phyloP scores from a whole-genome alignment of 1,284 basidiomycete genomes.

The Apiotrichum mycotoxinovorans region DNA sequence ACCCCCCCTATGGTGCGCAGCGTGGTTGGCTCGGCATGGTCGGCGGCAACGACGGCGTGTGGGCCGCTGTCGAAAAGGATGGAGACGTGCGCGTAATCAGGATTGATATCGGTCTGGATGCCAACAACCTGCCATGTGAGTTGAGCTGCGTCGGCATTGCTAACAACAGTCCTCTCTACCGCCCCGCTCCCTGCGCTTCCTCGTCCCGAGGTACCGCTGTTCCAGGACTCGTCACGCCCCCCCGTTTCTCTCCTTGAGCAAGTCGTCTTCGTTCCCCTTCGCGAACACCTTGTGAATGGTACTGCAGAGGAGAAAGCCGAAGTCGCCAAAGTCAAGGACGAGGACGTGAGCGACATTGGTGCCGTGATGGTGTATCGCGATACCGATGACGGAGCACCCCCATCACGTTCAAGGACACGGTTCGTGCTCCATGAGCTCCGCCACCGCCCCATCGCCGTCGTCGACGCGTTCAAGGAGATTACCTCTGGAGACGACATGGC shows the following conservation, averaged over 20 bases:
- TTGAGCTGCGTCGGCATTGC: neutral
- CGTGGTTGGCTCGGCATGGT: slow-evolving; percentile 40
- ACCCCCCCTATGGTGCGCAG: slow-evolving; percentile 10
- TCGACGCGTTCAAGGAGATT: slow-evolving; percentile 20
- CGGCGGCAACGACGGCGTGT: slow-evolving; percentile 31
- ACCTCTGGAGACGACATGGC: slow-evolving; percentile 6
- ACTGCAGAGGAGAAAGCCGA: slow-evolving; percentile 2
- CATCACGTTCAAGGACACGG: slow-evolving; percentile 11
- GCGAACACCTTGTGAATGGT: slow-evolving; percentile 6
- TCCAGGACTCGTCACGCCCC: neutral
- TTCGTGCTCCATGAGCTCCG: slow-evolving; percentile 19
- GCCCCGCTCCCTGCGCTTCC: slow-evolving; percentile 36
- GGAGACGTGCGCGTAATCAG: slow-evolving; percentile 27
- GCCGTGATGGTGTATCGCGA: slow-evolving; percentile 16
- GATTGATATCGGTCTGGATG: slow-evolving; percentile 34
- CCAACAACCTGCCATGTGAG: slow-evolving; percentile 30
- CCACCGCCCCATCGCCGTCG: slow-evolving; percentile 10
- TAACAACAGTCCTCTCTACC: slow-evolving; percentile 23
- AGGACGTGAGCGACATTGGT: slow-evolving; percentile 9
- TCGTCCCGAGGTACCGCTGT: slow-evolving; percentile 4
- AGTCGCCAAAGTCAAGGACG: neutral
- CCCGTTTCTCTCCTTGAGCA: slow-evolving; percentile 12
- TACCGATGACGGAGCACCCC: slow-evolving; percentile 6
- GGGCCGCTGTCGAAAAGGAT: slow-evolving; percentile 34
- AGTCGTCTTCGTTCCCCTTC: slow-evolving; percentile 16